Evolutionary conservation across 2,329 filamentous ascomycete species (phyloP).

Genomic region (Aspergillus spinulosporus): DNA sequence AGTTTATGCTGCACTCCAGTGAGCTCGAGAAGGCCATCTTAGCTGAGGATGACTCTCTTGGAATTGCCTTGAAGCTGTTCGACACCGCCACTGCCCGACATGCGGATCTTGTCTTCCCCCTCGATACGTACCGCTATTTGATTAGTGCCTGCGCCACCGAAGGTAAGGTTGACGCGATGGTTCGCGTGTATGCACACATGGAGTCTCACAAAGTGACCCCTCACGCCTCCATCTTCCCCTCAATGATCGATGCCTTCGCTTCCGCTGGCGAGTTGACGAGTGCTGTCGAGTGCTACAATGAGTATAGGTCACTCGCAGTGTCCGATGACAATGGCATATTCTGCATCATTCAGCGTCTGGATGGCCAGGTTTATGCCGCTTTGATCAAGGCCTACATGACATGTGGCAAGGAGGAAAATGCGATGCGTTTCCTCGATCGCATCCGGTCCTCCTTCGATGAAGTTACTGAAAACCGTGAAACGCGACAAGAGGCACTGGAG

Average conservation of each 20-base stretch:
- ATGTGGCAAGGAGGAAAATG: conserved; percentile 76
- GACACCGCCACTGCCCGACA: conserved; percentile 68
- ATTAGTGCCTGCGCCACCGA: conserved; percentile 84
- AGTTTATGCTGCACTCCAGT: conserved; percentile 85
- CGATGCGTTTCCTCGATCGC: conserved; percentile 80
- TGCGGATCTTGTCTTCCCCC: conserved; percentile 65
- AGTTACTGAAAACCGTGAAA: conserved; percentile 53
- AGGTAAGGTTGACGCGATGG: conserved; percentile 83
- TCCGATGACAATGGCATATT: conserved; percentile 74
- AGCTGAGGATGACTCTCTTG: conserved; percentile 81
- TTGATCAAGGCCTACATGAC: conserved; percentile 85
- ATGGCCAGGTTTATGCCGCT: conserved; percentile 83
- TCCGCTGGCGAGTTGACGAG: conserved; percentile 76
- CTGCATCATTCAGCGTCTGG: conserved; percentile 68
- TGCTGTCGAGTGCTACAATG: conserved; percentile 92
- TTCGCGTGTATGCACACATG: conserved; percentile 89
- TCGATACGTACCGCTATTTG: conserved; percentile 80
- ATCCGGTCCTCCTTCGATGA: conserved; percentile 62
- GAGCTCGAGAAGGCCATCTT: conserved; percentile 85
- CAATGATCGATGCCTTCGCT: conserved; percentile 94
- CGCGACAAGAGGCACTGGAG: conserved; percentile 63
- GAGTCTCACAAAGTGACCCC: conserved; percentile 72
- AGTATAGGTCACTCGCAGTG: conserved; percentile 87
- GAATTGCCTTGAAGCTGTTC: conserved; percentile 83
- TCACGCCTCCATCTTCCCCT: conserved; percentile 78